Evolutionary conservation across 106 monocot genomes (phyloP), one percentile per base, ranked within the genome.

Genomic region (Gastrodia elata): DNA sequence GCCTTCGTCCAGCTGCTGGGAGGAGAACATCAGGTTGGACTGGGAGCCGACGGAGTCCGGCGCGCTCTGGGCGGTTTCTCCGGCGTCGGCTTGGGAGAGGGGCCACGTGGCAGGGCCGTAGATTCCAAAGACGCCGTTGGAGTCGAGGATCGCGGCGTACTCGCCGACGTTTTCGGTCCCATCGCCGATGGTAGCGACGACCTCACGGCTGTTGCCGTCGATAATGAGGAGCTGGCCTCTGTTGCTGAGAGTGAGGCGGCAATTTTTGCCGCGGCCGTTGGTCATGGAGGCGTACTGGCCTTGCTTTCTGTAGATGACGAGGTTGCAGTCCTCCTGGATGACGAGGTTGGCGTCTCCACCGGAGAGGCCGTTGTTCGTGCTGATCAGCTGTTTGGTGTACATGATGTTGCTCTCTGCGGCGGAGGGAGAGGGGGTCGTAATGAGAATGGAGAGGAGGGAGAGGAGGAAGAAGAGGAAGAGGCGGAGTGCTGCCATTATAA

Each of bases 281-380:
- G 77, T 73, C 59, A 74, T 26, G 35, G 74, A 77, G 18, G 58
- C 27, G 77, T 44, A 77, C n/a, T 69, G 69, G 37, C 0, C 9
- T 26, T 14, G 26, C 18, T 74, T 24, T 73, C 77, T 82, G 73
- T 74, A 77, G 4, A 82, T 73, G 26, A 82, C 74, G 20, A 82
- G 82, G 73, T 77, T 77, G 82, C 77, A 77, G 73, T 82, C 82
- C 41, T 68, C 35, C 32, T 82, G 73, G 34, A 82, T 77, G 41
- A 77, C 76, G 65, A 82, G 68, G 67, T 25, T 11, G 57, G 72
- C 38, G 35, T 28, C 67, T 0, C 2, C 4, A 43, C 57, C 33
- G 33, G 73, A 55, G 41, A 82, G 73, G 57, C 67, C 72, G 33
- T 25, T 22, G 55, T 81, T 68, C 16, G 30, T 68, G 58, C 44